Evolutionary conservation across 1,284 basidiomycete genomes (phyloP), one percentile per base, ranked within the genome.

Genomic region (Tylopilus sp.): DNA sequence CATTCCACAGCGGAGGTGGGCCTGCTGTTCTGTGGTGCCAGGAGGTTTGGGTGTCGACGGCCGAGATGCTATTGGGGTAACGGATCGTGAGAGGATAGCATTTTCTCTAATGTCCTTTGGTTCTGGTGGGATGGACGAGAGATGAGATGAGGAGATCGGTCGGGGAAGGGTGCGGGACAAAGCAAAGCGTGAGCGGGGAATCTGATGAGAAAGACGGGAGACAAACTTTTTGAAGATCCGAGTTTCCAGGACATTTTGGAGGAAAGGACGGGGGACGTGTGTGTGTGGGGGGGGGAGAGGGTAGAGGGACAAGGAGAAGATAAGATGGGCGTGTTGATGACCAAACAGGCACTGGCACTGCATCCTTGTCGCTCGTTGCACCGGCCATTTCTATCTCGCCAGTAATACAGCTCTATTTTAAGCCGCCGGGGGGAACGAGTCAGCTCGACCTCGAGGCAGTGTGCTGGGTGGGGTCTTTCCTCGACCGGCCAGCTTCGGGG

Each of bases 1-100:
- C 74, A 91, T 83, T 49, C 90, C 91, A 41, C 82, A 86, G 59
- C 88, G 80, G 61, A 89, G 84, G 67, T 81, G 78, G 55, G 80
- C 77, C 38, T 66, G 66, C 56, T 74, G 56, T 59, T 67, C 60
- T 61, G 77, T 54, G 51, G 72, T 75, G 66, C 76, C 67, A 38
- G 75, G 72, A 3, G 85, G 79, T 59, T 77, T 82, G 15, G 87
- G 86, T 0, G 87, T 89, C 9, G 78, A 78, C 18, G 84, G 80
- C 30, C 86, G 76, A 11, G 84, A 86, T 13, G 81, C 82, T 53
- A 87, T 81, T 47, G 86, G 86, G 25, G 86, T 89, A 44, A 79
- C 78, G 44, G 86, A 87, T 71, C 85, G 76, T 29, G 86, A 88
- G 62, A 76, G 66, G 58, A 78, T 71, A 10, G 81, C 82, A 67